Evolutionary conservation across 805 yeast species (phyloP).

Genomic region (Helenozyma rhizophorensis): DNA sequence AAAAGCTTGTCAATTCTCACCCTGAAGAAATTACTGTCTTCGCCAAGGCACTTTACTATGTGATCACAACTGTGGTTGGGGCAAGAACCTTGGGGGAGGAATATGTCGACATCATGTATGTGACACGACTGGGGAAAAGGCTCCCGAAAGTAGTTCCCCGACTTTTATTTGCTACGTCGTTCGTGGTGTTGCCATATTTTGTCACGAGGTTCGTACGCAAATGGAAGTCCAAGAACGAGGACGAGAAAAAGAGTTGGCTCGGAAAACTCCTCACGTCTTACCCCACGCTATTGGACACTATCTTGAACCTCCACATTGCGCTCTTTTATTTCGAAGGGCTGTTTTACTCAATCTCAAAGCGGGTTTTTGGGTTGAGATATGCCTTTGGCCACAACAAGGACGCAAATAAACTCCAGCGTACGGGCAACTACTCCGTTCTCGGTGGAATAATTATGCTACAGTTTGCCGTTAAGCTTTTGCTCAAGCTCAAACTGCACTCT

Average conservation of each 20-base stretch:
- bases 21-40: conserved; percentile 56
- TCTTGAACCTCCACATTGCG: conserved; percentile 71
- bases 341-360: conserved; percentile 72
- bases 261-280: conserved; percentile 33
- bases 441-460: conserved; percentile 62
- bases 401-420: conserved; percentile 31
- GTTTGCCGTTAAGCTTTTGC: conserved; percentile 40
- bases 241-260: conserved; percentile 17
- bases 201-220: conserved; percentile 28
- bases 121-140: conserved; percentile 45
- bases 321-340: conserved; percentile 78
- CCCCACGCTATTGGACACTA: conserved; percentile 43
- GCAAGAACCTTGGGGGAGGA: conserved; percentile 91
- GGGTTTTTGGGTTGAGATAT: conserved; percentile 77
- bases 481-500: conserved; percentile 24
- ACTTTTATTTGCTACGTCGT: conserved; percentile 55
- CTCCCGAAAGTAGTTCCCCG: conserved; percentile 46
- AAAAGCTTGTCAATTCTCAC: conserved; percentile 59
- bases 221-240: conserved; percentile 15
- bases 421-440: conserved; percentile 69
- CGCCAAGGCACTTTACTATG: conserved; percentile 61
- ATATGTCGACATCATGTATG: conserved; percentile 77
- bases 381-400: conserved; percentile 63
- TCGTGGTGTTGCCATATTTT: conserved; percentile 60
- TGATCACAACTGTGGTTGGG: conserved; percentile 70